Evolutionary conservation across 306 rosid species (phyloP).

Genomic region (Prunus davidiana): DNA sequence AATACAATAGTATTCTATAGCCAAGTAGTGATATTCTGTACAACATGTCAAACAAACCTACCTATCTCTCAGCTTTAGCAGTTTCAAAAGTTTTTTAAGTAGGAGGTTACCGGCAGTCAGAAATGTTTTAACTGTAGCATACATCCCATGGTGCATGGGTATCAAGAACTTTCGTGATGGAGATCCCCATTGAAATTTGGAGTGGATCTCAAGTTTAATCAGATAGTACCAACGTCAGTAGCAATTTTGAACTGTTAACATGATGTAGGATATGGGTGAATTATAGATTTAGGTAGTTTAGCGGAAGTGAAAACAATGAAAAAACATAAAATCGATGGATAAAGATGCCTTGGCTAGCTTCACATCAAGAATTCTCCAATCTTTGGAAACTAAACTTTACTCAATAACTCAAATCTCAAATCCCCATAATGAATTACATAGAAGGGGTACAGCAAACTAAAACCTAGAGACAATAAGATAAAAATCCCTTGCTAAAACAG

Average conservation of each 20-base stretch:
- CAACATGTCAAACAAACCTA: not conserved
- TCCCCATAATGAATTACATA: too few species aligned
- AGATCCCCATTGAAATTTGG: not conserved
- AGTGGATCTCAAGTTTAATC: slow-evolving; percentile 5
- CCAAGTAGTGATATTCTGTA: not conserved
- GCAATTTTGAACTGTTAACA: not conserved
- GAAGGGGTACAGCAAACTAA: too few species aligned
- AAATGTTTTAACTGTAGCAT: not conserved
- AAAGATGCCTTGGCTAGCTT: too few species aligned
- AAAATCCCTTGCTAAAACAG: not conserved
- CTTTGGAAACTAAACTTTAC: too few species aligned
- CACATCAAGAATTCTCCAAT: too few species aligned
- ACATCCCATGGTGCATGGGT: not conserved
- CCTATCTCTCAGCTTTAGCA: not conserved
- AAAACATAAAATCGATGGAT: too few species aligned
- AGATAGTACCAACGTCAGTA: not conserved
- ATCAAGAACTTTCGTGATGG: not conserved
- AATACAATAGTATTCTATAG: not conserved
- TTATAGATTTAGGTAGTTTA: too few species aligned
- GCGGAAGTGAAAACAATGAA: too few species aligned
- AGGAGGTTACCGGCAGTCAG: not conserved
- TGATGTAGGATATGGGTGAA: too few species aligned
- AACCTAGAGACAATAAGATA: too few species aligned
- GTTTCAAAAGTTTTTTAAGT: not conserved
- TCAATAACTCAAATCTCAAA: too few species aligned